Conservation (phyloP, 139 green algal genomes). For the Eudorina sp. region DNA sequence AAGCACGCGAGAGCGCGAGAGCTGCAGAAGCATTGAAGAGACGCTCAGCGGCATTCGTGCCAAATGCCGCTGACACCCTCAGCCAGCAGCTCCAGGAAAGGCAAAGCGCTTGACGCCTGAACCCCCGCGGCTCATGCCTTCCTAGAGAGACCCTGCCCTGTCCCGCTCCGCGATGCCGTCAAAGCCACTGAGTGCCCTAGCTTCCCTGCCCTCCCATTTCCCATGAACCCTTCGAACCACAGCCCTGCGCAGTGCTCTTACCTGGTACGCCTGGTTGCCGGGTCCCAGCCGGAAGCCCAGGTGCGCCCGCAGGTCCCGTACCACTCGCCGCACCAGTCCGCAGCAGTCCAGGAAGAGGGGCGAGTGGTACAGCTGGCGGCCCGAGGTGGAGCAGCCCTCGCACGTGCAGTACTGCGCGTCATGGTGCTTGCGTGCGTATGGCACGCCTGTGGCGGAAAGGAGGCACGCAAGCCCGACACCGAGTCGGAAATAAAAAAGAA, state of each 20-base stretch:
- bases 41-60: too few relatives aligned
- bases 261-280: conserved; percentile 63
- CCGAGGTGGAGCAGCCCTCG: conserved; percentile 54
- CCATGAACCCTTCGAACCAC: not conserved
- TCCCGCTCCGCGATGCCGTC: too few relatives aligned
- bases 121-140: too few relatives aligned
- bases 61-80: too few relatives aligned
- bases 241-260: not conserved
- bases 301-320: conserved; percentile 36
- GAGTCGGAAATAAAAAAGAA: too few relatives aligned
- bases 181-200: too few relatives aligned
- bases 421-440: conserved; percentile 30
- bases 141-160: too few relatives aligned
- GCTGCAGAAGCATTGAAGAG: too few relatives aligned
- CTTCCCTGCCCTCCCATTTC: not conserved
- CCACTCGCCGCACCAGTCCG: conserved; percentile 52
- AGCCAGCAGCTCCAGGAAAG: too few relatives aligned
- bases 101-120: too few relatives aligned
- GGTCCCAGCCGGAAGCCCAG: conserved; percentile 61
- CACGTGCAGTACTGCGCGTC: conserved; percentile 42
- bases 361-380: conserved; percentile 54
- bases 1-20: too few relatives aligned
- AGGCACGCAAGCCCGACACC: too few relatives aligned
- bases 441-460: conserved; percentile 23
- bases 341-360: conserved; percentile 65